These are phyloP conservation scores for Septoria petroselini DNA, from an alignment of 2,329 filamentous ascomycete species.

Conservation along the genomic window DNA sequence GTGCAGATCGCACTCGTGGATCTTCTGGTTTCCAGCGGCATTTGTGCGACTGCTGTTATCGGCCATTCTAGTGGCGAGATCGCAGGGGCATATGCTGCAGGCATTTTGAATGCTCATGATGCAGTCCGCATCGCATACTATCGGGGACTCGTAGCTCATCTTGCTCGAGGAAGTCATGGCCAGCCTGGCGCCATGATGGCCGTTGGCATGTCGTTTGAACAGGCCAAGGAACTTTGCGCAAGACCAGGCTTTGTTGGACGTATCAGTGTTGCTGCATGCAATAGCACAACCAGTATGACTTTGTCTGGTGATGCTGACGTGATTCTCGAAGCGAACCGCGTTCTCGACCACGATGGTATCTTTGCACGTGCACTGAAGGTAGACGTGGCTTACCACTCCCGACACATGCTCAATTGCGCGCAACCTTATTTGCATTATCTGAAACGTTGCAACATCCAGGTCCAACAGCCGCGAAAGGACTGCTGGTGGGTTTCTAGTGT, in stretches of 20 bases:
- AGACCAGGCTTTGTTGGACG: slow-evolving; percentile 5
- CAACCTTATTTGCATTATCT: not conserved
- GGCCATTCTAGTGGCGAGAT: slow-evolving; percentile 38
- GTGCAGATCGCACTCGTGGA: slow-evolving; percentile 53
- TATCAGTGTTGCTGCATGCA: slow-evolving; percentile 34
- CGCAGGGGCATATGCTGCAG: slow-evolving; percentile 34
- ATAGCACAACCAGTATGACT: slow-evolving; percentile 45
- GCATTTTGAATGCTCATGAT: slow-evolving; percentile 19
- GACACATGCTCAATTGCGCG: slow-evolving; percentile 33
- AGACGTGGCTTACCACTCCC: slow-evolving; percentile 46
- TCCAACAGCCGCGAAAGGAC: not conserved
- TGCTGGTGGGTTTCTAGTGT: not conserved
- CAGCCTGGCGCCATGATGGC: too few species aligned
- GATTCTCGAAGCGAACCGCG: slow-evolving; percentile 20
- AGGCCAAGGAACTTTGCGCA: not conserved
- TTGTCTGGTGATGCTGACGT: slow-evolving; percentile 44
- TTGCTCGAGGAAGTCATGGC: not conserved
- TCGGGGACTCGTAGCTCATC: slow-evolving; percentile 24
- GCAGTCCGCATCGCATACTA: slow-evolving; percentile 28
- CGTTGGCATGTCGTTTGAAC: not conserved
- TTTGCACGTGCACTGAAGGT: slow-evolving; percentile 44
- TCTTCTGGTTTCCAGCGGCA: slow-evolving; percentile 33
- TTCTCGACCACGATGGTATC: slow-evolving; percentile 38
- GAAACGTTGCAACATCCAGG: too few species aligned
- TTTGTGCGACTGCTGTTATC: slow-evolving; percentile 27